Conservation (phyloP, 345 rosid genomes). For the Syzygium aqueum region DNA sequence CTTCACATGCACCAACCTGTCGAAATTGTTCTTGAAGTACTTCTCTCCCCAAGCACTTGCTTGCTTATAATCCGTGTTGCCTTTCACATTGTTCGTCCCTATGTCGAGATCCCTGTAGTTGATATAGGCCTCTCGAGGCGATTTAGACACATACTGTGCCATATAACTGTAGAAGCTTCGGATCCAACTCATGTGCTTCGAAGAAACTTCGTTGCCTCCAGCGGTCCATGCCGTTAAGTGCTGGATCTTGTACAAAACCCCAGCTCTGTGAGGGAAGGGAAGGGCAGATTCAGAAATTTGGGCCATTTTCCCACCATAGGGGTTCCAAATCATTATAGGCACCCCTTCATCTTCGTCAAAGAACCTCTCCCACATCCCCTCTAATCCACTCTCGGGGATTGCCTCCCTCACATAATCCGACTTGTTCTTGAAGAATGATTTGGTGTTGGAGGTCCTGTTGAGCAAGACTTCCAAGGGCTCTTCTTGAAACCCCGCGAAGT, state of each 20-base stretch:
- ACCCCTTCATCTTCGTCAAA: not conserved
- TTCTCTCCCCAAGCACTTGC: constrained; percentile 28
- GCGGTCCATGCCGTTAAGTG: not conserved
- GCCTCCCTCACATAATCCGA: constrained; percentile 20
- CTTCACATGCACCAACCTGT: constrained; percentile 24
- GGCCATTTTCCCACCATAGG: constrained; percentile 36
- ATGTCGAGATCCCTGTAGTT: constrained; percentile 4
- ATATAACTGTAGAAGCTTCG: constrained; percentile 1
- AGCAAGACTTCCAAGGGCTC: constrained; percentile 1
- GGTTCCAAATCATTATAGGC: not conserved
- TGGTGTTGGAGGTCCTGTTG: not conserved
- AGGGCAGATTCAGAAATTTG: constrained; percentile 13
- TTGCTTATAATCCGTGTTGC: constrained; percentile 10
- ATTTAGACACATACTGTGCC: not conserved
- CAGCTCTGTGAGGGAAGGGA: constrained; percentile 32
- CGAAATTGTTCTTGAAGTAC: constrained; percentile 11
- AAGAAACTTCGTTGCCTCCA: not conserved
- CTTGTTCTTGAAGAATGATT: constrained; percentile 10
- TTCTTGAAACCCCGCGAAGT: constrained; percentile 8
- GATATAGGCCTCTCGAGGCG: not conserved
- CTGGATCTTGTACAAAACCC: constrained; percentile 19
- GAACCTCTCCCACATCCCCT: constrained; percentile 10
- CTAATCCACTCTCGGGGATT: constrained; percentile 11
- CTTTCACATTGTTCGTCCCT: not conserved
- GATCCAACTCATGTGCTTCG: constrained; percentile 16